A percentile compares a stretch with the other conserved stretches of the same genome.
phyloP scores from a whole-genome alignment of 768 basidiomycete species.

The Mycena galericulata region DNA sequence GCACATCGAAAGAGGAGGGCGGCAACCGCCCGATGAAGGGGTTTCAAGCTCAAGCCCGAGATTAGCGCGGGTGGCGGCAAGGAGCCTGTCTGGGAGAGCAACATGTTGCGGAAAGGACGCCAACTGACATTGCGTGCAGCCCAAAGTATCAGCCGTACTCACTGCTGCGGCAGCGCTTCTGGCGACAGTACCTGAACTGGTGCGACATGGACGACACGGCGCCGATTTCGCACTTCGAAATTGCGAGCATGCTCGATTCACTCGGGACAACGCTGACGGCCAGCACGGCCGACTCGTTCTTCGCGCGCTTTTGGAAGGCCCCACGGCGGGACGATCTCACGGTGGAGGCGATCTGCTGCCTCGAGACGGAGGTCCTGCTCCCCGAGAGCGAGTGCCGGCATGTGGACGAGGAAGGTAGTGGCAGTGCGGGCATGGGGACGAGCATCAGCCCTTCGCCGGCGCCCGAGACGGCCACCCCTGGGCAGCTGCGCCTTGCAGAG shows the following conservation, averaged over 20 bases:
- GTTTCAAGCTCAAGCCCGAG: constrained; percentile 71
- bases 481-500: constrained; percentile 60
- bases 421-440: constrained; percentile 49
- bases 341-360: constrained; percentile 80
- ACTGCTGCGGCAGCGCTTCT: constrained; percentile 90
- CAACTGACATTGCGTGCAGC: constrained; percentile 55
- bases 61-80: constrained; percentile 55
- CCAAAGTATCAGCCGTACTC: constrained; percentile 97
- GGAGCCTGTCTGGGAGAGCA: constrained; percentile 76
- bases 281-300: constrained; percentile 87
- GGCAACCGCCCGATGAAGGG: constrained; percentile 79
- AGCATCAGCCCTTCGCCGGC: constrained; percentile 69
- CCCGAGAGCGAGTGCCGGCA: constrained; percentile 78
- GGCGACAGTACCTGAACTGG: constrained; percentile 88
- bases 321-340: constrained; percentile 79
- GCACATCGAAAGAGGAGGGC: constrained; percentile 52
- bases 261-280: constrained; percentile 91
- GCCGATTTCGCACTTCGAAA: constrained; percentile 82
- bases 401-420: constrained; percentile 62
- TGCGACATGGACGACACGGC: constrained; percentile 91
- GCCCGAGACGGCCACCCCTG: constrained; percentile 50
- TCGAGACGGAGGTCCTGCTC: constrained; percentile 87
- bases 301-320: constrained; percentile 73
- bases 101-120: too few species aligned
- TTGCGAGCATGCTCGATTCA: constrained; percentile 96